Base-by-base conservation (phyloP, 139 green algal species). In the Desmodesmus armatus region DNA sequence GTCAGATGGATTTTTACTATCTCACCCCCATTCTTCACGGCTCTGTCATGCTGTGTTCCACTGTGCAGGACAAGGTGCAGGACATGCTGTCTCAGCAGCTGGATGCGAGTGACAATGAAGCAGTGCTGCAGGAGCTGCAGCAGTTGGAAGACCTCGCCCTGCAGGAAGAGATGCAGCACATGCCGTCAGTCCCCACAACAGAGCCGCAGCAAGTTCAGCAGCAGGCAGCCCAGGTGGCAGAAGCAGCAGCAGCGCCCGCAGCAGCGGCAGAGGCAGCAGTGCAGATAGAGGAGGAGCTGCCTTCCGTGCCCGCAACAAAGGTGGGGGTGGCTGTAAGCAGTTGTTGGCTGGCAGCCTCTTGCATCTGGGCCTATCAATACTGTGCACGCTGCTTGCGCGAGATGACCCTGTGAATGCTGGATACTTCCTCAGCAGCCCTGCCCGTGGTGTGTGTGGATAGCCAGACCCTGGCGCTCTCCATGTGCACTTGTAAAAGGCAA, bases 1-100 rank as follows among this genome's bases (percentile, higher is more conserved):
- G n/a, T n/a, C n/a, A n/a, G n/a, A n/a, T n/a, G n/a, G n/a, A n/a
- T n/a, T n/a, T n/a, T n/a, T n/a, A n/a, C n/a, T n/a, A n/a, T n/a
- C n/a, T n/a, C n/a, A n/a, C n/a, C n/a, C n/a, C n/a, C n/a, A n/a
- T n/a, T n/a, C n/a, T n/a, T n/a, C n/a, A n/a, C n/a, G n/a, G n/a
- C n/a, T n/a, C n/a, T n/a, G n/a, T n/a, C n/a, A n/a, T n/a, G n/a
- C n/a, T n/a, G n/a, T n/a, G n/a, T 43, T 67, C 0, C 1, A 31
- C 17, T 37, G 19, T 76, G 51, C 80, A 85, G 80, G 80, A 85
- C 80, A 85, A 85, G 66, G 80, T 85, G 47, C 66, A 78, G 49
- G 66, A 85, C 35, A 29, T 85, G 17, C 17, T 85, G 25, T 71
- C 66, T 27, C 44, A 62, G 25, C 80, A 85, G 35, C 49, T 85